Base-by-base conservation (phyloP, 2,329 filamentous ascomycete species). In the Lecanosticta acicola region DNA sequence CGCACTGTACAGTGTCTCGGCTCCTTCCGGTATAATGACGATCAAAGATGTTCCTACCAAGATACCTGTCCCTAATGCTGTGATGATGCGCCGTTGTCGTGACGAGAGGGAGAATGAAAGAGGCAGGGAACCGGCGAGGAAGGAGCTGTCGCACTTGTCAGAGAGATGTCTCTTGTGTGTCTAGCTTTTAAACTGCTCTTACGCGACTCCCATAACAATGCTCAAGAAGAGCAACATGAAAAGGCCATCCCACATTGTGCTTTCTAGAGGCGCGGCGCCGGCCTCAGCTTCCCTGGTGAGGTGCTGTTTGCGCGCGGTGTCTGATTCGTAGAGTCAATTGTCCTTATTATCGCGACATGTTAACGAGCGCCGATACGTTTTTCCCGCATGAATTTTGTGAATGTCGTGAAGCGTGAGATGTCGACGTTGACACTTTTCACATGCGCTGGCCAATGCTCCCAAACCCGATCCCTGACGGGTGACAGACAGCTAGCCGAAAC, bases 1-100 rank as follows among this genome's bases (percentile, higher is more conserved):
- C 32, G 79, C 75, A 56, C 71, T 81, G 57, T 93, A 87, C 46
- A 96, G 77, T 2, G 93, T 91, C 64, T 96, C 90, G 49, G 97
- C 84, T 32, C 93, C 93, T 68, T 98, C 93, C 1, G 93, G 93
- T 60, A 98, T 95, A 62, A 98, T 97, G 24, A 98, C 89, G 54
- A 97, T 91, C 54, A 98, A 77, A 1, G 91, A 91, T 20, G 93
- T 97, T 29, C 93, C 93, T 13, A 98, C 90, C 7, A 98, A 75
- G 41, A 98, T 85, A 36, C 93, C 93, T 67, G 95, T 88, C 43
- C 93, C 93, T 64, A 97, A 80, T 46, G 89, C 90, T 17, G 91
- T 94, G 64, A 97, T 86, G 40, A 95, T 73, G 62, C 91, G 84
- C 46, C 97, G 73, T 67, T 95, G 88, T 35, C 88, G 87, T 49